Conservation (phyloP, 2,329 filamentous ascomycete genomes). For the Ophiocordyceps robertsii region DNA sequence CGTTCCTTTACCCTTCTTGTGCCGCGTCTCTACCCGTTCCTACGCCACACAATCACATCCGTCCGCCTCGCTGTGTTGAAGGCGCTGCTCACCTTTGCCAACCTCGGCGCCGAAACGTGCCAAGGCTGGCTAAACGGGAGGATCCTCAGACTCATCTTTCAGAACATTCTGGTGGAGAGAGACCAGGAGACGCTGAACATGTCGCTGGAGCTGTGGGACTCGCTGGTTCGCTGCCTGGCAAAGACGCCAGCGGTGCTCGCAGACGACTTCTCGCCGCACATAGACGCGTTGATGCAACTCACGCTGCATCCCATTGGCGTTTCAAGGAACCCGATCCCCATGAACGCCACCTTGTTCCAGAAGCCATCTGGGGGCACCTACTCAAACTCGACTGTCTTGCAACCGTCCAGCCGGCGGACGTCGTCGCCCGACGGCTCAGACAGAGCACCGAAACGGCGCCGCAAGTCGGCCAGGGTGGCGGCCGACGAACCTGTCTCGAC, state of each 20-base stretch:
- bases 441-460: constrained; percentile 59
- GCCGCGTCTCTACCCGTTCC: constrained; percentile 86
- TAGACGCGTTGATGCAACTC: constrained; percentile 71
- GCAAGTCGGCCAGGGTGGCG: constrained; percentile 69
- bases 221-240: constrained; percentile 57
- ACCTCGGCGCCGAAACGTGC: constrained; percentile 65
- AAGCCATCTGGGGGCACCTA: constrained; percentile 86
- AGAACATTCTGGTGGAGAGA: constrained; percentile 88
- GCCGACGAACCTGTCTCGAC: constrained; percentile 44
- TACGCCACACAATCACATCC: constrained; percentile 92
- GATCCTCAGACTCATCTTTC: constrained; percentile 78
- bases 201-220: constrained; percentile 78
- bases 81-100: constrained; percentile 83
- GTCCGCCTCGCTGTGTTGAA: constrained; percentile 88
- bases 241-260: constrained; percentile 52
- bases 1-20: constrained; percentile 88
- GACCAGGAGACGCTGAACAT: constrained; percentile 71
- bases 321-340: constrained; percentile 76
- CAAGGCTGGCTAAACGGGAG: constrained; percentile 88
- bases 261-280: constrained; percentile 58
- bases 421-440: constrained; percentile 42
- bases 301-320: constrained; percentile 87
- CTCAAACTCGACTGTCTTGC: constrained; percentile 33
- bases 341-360: constrained; percentile 81
- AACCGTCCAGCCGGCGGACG: constrained; percentile 29